phyloP scores from a whole-genome alignment of 2,329 filamentous ascomycete species.

The Penicillium sp. region DNA sequence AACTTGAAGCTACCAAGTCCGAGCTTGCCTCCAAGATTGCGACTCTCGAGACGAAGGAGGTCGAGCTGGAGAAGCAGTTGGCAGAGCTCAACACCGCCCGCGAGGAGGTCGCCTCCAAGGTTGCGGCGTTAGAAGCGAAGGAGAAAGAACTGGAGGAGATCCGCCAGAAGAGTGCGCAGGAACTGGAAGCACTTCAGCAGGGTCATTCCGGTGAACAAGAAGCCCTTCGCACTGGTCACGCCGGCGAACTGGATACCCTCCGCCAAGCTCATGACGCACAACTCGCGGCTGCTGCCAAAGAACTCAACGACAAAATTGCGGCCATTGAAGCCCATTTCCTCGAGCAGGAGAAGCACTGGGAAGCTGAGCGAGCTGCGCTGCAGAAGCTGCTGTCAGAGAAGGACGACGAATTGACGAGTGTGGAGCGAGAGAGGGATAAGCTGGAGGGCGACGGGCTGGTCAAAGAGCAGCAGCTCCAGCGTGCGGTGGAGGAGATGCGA shows the following conservation, averaged over 20 bases:
- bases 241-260: slow-evolving; percentile 28
- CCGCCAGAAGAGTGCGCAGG: slow-evolving; percentile 29
- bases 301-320: slow-evolving; percentile 29
- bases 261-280: slow-evolving; percentile 29
- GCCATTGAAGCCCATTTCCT: slow-evolving; percentile 29
- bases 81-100: slow-evolving; percentile 30
- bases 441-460: slow-evolving; percentile 49
- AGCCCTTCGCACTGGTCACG: slow-evolving; percentile 25
- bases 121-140: slow-evolving; percentile 28
- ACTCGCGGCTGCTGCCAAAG: slow-evolving; percentile 26
- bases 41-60: slow-evolving; percentile 39
- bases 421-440: slow-evolving; percentile 46
- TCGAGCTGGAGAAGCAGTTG: slow-evolving; percentile 31
- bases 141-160: slow-evolving; percentile 35
- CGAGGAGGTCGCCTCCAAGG: slow-evolving; percentile 29
- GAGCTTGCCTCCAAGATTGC: slow-evolving; percentile 34
- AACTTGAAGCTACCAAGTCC: slow-evolving; percentile 36
- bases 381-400: slow-evolving; percentile 44
- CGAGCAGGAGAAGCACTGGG: slow-evolving; percentile 38
- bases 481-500: slow-evolving; percentile 45
- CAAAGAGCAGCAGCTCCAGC: slow-evolving; percentile 50
- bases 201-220: slow-evolving; percentile 32
- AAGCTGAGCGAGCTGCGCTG: slow-evolving; percentile 32
- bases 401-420: slow-evolving; percentile 42
- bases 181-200: slow-evolving; percentile 27